Conservation (phyloP, 2,329 filamentous ascomycete species). For the Metarhizium anisopliae region DNA sequence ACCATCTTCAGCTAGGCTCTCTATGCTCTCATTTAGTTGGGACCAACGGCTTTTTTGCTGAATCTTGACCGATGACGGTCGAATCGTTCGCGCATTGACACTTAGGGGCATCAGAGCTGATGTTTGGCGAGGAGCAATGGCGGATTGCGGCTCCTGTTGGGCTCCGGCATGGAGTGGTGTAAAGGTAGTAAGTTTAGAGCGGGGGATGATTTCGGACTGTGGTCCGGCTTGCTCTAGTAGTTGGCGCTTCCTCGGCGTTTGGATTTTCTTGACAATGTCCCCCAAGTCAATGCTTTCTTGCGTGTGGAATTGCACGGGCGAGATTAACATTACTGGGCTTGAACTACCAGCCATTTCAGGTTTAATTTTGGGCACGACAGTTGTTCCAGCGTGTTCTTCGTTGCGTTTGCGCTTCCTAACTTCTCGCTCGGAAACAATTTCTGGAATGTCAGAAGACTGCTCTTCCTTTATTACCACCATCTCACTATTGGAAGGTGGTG, state of each 20-base stretch:
- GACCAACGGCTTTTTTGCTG: slow-evolving; percentile 1
- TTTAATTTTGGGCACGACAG: slow-evolving; percentile 30
- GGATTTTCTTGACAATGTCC: slow-evolving; percentile 21
- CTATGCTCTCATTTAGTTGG: background rate
- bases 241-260: slow-evolving; percentile 27
- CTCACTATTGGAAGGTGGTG: slow-evolving; percentile 3
- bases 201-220: slow-evolving; percentile 1
- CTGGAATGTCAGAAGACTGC: slow-evolving; percentile 42
- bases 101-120: slow-evolving; percentile 29
- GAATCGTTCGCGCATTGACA: slow-evolving; percentile 20
- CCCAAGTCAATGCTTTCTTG: slow-evolving; percentile 53
- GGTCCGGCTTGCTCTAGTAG: slow-evolving; percentile 12
- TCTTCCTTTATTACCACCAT: slow-evolving; percentile 35
- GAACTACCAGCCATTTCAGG: slow-evolving; percentile 23
- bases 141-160: background rate
- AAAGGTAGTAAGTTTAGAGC: background rate
- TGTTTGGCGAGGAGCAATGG: slow-evolving; percentile 9
- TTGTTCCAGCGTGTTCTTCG: slow-evolving; percentile 13
- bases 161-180: slow-evolving; percentile 1
- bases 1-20: slow-evolving; percentile 39
- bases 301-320: slow-evolving; percentile 20
- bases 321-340: slow-evolving; percentile 17
- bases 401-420: slow-evolving; percentile 38
- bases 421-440: slow-evolving; percentile 41
- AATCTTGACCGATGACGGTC: slow-evolving; percentile 15